A percentile compares a stretch with the other conserved stretches of the same genome.
These are phyloP conservation scores for Leucosporidium scottii DNA, from an alignment of 768 basidiomycete species.

Conservation along the genomic window DNA sequence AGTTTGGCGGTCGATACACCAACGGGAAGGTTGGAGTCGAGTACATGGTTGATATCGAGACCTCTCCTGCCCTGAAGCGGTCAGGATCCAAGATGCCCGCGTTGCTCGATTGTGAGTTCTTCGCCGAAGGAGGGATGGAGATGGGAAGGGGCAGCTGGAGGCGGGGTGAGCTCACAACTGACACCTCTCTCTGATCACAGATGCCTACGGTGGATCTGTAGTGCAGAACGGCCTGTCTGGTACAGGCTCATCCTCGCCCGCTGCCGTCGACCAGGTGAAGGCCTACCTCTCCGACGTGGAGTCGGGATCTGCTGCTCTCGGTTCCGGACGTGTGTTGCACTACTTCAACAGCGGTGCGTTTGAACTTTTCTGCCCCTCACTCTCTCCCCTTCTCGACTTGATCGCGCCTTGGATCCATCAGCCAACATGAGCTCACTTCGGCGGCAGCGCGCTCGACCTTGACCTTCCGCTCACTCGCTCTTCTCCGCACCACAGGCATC, in stretches of 20 bases:
- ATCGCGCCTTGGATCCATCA: too few species aligned
- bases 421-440: too few species aligned
- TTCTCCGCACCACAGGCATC: slow-evolving; percentile 8
- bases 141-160: too few species aligned
- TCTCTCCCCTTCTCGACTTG: neutral
- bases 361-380: too few species aligned
- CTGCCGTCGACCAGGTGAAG: slow-evolving; percentile 13
- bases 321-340: slow-evolving; percentile 12
- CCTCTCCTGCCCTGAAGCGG: neutral
- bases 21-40: slow-evolving; percentile 29
- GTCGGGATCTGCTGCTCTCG: neutral
- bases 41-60: slow-evolving; percentile 13
- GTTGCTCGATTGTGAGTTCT: slow-evolving; percentile 19
- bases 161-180: too few species aligned
- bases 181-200: neutral
- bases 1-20: slow-evolving; percentile 20
- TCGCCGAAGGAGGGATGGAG: neutral
- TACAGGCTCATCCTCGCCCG: slow-evolving; percentile 4
- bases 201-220: slow-evolving; percentile 27
- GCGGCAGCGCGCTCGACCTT: too few species aligned
- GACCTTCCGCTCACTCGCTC: neutral
- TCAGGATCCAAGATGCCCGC: neutral
- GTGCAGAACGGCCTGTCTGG: slow-evolving; percentile 21
- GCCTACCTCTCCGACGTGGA: slow-evolving; percentile 17
- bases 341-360: slow-evolving; percentile 24